phyloP scores from a whole-genome alignment of 106 monocot species.

The Platanthera zijinensis region DNA sequence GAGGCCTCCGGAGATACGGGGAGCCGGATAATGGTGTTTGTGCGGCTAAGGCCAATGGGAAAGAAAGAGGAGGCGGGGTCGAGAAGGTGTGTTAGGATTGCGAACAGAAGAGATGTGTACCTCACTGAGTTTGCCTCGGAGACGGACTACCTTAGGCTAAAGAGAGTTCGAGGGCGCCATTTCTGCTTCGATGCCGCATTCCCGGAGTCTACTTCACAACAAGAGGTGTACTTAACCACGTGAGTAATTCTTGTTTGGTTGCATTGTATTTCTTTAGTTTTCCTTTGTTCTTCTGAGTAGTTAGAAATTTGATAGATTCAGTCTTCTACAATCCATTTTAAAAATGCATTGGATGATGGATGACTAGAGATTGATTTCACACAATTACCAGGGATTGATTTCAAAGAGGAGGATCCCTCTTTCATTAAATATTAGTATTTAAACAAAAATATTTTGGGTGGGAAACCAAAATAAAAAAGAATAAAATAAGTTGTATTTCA shows the following conservation, averaged over 20 bases:
- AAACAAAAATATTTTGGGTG: too few species aligned
- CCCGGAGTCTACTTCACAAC: constrained; percentile 60
- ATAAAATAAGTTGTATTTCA: too few species aligned
- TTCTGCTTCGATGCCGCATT: constrained; percentile 90
- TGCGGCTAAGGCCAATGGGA: constrained; percentile 79
- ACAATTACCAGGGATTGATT: too few species aligned
- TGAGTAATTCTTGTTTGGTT: constrained; percentile 18
- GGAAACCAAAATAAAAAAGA: too few species aligned
- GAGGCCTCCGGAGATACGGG: constrained; percentile 12
- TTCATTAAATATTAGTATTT: too few species aligned
- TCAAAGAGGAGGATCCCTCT: too few species aligned
- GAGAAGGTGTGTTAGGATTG: constrained; percentile 61
- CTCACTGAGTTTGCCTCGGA: constrained; percentile 71
- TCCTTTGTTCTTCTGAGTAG: not conserved
- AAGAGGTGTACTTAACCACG: constrained; percentile 76
- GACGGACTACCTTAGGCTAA: constrained; percentile 80
- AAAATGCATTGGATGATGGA: too few species aligned
- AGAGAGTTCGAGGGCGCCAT: constrained; percentile 78
- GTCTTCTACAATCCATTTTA: too few species aligned
- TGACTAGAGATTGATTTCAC: too few species aligned
- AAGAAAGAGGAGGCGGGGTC: constrained; percentile 89
- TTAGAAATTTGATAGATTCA: not conserved
- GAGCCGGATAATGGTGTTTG: constrained; percentile 76
- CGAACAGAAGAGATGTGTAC: constrained; percentile 65
- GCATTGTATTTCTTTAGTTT: not conserved